phyloP scores from a whole-genome alignment of 177 flowering plant species.

The Vitis hybrid region DNA sequence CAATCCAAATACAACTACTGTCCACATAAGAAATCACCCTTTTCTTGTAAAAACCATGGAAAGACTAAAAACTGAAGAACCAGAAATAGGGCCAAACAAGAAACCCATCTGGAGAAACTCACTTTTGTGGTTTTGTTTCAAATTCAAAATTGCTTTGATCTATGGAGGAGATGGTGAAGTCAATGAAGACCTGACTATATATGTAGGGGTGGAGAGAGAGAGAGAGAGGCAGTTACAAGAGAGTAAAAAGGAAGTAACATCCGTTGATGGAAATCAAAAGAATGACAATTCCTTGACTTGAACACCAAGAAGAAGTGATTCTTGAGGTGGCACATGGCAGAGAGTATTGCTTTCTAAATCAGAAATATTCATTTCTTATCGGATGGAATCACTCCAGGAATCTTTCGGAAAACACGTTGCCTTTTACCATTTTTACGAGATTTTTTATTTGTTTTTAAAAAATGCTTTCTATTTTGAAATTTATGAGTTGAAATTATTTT shows the following conservation, averaged over 20 bases:
- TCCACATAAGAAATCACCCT: background rate
- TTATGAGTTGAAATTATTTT: too few relatives aligned
- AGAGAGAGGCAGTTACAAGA: background rate
- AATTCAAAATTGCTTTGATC: background rate
- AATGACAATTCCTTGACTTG: slow-evolving; percentile 14
- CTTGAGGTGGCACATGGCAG: background rate
- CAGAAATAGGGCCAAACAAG: background rate
- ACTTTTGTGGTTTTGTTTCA: slow-evolving; percentile 4
- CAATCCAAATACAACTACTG: background rate
- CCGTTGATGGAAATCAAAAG: background rate
- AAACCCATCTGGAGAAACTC: background rate
- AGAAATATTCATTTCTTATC: too few relatives aligned
- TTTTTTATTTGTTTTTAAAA: too few relatives aligned
- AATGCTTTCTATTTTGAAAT: too few relatives aligned
- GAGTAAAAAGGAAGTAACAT: background rate
- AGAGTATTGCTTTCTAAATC: too few relatives aligned
- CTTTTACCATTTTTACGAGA: too few relatives aligned
- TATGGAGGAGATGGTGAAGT: background rate
- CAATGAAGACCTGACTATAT: background rate
- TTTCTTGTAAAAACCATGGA: background rate
- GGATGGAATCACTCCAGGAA: too few relatives aligned
- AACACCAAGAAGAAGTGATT: slow-evolving; percentile 10
- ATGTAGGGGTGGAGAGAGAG: background rate
- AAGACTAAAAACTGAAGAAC: background rate
- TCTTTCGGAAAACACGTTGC: too few relatives aligned